Evolutionary conservation across 805 yeast species (phyloP), one percentile per base, ranked within the genome.

Genomic region (Nakazawaea siamensis): DNA sequence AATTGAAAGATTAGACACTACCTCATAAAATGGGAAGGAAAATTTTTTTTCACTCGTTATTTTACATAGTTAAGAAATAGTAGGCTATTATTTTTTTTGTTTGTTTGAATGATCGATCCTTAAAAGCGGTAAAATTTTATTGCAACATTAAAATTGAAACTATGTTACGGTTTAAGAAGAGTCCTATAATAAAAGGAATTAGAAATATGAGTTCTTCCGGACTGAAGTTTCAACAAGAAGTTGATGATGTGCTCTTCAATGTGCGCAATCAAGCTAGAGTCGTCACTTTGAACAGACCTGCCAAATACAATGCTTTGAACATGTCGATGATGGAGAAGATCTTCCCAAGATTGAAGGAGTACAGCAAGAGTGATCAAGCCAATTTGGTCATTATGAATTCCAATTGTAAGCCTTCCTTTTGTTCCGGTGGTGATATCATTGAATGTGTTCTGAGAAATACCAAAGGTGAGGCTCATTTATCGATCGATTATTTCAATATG

Each of bases 351-450:
- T 60, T 87, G 41, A 53, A 68, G 30, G 96, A 88, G 54, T 87
- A 79, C 58, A 65, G 84, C 34, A 81, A 82, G 51, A 74, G 86
- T 14, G 68, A 67, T 30, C 61, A 73, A 14, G 76, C 80, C 39
- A 74, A 78, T 43, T 51, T 84, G 37, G 60, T 90, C 25, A 65
- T 92, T 29, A 62, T 90, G 42, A 77, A 75, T 38, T 80, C 90
- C 21, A 65, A 57, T 42, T 58, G 69, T n/a, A 73, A 75, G 17
- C 76, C 74, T 51, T 78, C 95, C 2, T 76, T 90, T 41, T 86
- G 97, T 58, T 94, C 97, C 21, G 98, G 98, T 32, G 98, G 97
- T 19, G 98, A 90, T 55, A 95, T 90, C 29, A 79, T 90, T 27
- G 74, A 73, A 33, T 77, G 87, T 48, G 94, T 90, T 17, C 64